A percentile compares a stretch with the other conserved stretches of the same genome.
phyloP scores from a whole-genome alignment of 2,329 filamentous ascomycete genomes.

The Escovopsis sp. region DNA sequence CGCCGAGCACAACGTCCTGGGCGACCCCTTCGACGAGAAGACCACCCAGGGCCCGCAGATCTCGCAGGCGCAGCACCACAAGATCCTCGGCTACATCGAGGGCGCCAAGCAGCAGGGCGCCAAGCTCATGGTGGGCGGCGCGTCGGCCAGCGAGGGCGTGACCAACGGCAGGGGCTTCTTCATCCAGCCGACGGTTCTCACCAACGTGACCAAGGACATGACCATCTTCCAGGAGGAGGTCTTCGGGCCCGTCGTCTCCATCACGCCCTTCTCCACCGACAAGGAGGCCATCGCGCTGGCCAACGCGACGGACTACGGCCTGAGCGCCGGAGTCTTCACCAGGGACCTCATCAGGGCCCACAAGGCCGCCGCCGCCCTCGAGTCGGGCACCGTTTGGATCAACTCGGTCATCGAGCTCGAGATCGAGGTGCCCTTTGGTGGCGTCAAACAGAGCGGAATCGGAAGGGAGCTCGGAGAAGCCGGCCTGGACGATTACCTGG shows the following conservation, averaged over 20 bases:
- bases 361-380: slow-evolving; percentile 36
- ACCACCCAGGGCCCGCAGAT: slow-evolving; percentile 66
- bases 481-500: slow-evolving; percentile 26
- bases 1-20: slow-evolving; percentile 44
- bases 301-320: slow-evolving; percentile 42
- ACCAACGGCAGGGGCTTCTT: slow-evolving; percentile 28
- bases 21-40: slow-evolving; percentile 52
- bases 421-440: slow-evolving; percentile 28
- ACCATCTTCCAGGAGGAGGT: slow-evolving; percentile 30
- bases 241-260: slow-evolving; percentile 28
- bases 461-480: slow-evolving; percentile 30
- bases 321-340: slow-evolving; percentile 47
- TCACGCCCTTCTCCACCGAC: slow-evolving; percentile 27
- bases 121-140: slow-evolving; percentile 48
- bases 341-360: slow-evolving; percentile 36
- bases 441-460: slow-evolving; percentile 33
- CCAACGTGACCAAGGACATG: slow-evolving; percentile 25
- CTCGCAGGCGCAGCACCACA: slow-evolving; percentile 54
- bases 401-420: slow-evolving; percentile 32
- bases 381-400: slow-evolving; percentile 43
- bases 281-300: slow-evolving; percentile 26
- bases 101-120: slow-evolving; percentile 56
- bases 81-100: slow-evolving; percentile 55
- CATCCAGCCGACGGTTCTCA: slow-evolving; percentile 30
- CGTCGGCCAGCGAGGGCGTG: slow-evolving; percentile 20